These are phyloP conservation scores for Puccinia coronata DNA, from an alignment of 1,284 basidiomycete species.

Conservation along the genomic window DNA sequence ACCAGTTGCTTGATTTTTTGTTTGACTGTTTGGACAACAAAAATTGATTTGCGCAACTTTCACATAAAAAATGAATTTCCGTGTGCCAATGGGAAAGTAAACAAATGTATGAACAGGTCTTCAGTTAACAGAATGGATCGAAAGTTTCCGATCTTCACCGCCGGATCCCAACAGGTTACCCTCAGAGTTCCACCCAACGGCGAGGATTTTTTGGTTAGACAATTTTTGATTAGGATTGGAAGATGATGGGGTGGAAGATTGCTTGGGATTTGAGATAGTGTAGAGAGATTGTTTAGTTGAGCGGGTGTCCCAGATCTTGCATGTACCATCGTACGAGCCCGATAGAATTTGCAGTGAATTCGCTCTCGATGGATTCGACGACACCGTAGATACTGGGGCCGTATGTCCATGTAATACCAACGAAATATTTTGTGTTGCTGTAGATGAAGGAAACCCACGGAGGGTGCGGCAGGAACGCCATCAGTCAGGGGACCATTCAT, in stretches of 20 bases:
- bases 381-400: constrained; percentile 73
- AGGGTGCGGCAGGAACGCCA: no score
- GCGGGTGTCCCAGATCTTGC: constrained; percentile 82
- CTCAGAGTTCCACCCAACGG: constrained; percentile 46
- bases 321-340: constrained; percentile 78
- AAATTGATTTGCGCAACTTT: no score
- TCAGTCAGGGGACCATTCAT: no score
- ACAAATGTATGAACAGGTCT: background rate
- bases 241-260: no score
- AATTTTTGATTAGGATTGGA: constrained; percentile 26
- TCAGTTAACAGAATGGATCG: constrained; percentile 46
- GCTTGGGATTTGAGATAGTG: constrained; percentile 52
- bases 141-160: constrained; percentile 45
- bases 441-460: constrained; percentile 68
- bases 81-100: background rate
- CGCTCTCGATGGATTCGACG: constrained; percentile 65
- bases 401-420: constrained; percentile 68
- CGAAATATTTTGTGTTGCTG: constrained; percentile 65
- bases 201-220: constrained; percentile 20
- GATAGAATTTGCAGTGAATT: constrained; percentile 69
- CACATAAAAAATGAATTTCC: no score
- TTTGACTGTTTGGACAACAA: no score
- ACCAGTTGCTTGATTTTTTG: no score
- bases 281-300: constrained; percentile 67
- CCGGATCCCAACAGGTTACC: constrained; percentile 46